These are phyloP conservation scores for Pogostemon cablin DNA, from an alignment of 257 asterid species.

Conservation along the genomic window DNA sequence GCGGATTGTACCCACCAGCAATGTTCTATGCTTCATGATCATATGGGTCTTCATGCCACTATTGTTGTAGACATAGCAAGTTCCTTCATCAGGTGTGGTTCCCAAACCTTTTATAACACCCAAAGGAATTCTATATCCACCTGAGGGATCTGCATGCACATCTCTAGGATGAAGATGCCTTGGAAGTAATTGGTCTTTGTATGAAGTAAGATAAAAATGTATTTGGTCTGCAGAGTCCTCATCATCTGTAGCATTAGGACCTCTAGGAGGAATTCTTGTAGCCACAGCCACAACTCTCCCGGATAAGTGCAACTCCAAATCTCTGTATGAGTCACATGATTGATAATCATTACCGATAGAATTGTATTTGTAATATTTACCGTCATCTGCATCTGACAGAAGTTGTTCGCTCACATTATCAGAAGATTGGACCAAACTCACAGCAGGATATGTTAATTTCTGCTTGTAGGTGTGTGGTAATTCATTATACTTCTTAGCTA, in stretches of 20 bases:
- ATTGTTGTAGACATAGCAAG: slow-evolving; percentile 64
- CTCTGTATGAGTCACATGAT: slow-evolving; percentile 66
- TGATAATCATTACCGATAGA: slow-evolving; percentile 34
- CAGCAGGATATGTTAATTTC: slow-evolving; percentile 47
- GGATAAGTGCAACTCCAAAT: slow-evolving; percentile 68
- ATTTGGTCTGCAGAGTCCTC: slow-evolving; percentile 65
- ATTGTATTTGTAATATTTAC: slow-evolving; percentile 38
- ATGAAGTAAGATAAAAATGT: slow-evolving; percentile 58
- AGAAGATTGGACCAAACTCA: slow-evolving; percentile 35
- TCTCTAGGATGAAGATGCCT: slow-evolving; percentile 35
- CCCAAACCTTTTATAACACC: slow-evolving; percentile 86
- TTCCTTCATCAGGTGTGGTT: slow-evolving; percentile 82
- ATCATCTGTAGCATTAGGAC: slow-evolving; percentile 35
- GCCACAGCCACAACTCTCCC: slow-evolving; percentile 88
- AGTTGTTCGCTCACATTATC: slow-evolving; percentile 30
- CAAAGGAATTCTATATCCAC: slow-evolving; percentile 53
- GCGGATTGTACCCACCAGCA: slow-evolving; percentile 56
- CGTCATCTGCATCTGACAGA: slow-evolving; percentile 37
- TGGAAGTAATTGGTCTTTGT: slow-evolving; percentile 32
- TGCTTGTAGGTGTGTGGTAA: slow-evolving; percentile 46
- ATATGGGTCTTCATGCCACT: slow-evolving; percentile 74
- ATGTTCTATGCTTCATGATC: slow-evolving; percentile 88
- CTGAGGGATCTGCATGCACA: slow-evolving; percentile 36
- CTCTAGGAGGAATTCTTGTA: slow-evolving; percentile 64
- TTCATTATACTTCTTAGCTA: slow-evolving; percentile 54